Evolutionary conservation across 352 stramenopile species (phyloP).

Genomic region (Phytophthora vignae): DNA sequence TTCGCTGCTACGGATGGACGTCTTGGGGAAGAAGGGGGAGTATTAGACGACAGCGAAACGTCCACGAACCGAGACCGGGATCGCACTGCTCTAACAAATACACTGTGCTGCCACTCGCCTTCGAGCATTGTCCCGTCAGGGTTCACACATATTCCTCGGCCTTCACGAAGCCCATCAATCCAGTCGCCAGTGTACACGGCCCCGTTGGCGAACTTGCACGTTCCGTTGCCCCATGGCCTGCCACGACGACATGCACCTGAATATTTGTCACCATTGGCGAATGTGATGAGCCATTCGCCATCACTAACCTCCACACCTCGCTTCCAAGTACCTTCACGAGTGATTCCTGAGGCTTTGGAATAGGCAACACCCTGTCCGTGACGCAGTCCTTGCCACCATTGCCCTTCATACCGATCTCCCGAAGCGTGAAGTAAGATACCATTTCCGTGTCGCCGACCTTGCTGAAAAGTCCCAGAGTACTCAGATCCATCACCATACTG

Average conservation of each 20-base stretch:
- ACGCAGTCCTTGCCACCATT: conserved; percentile 80
- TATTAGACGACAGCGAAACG: conserved; percentile 47
- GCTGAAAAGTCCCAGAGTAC: conserved; percentile 87
- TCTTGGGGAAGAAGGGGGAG: conserved; percentile 10
- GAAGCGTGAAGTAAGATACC: conserved; percentile 55
- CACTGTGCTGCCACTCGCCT: conserved; percentile 77
- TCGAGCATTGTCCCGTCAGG: conserved; percentile 70
- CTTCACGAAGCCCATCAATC: conserved; percentile 82
- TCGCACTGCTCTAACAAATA: conserved; percentile 58
- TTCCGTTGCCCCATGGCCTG: conserved; percentile 77
- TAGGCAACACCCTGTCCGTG: conserved; percentile 70
- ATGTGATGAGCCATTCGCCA: conserved; percentile 74
- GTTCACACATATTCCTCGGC: conserved; percentile 72
- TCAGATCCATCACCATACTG: conserved; percentile 88
- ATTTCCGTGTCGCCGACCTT: conserved; percentile 79
- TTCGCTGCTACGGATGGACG: neutral
- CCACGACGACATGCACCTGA: conserved; percentile 66
- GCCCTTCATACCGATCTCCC: conserved; percentile 69
- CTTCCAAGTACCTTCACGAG: conserved; percentile 76
- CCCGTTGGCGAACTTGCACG: conserved; percentile 91
- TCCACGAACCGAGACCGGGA: conserved; percentile 69
- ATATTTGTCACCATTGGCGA: conserved; percentile 83
- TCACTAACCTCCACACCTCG: conserved; percentile 62
- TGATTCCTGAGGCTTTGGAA: conserved; percentile 64
- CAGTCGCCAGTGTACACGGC: conserved; percentile 91